Conservation (phyloP, 371 early-diverging fungal species). For the Syncephalastrum monosporum region DNA sequence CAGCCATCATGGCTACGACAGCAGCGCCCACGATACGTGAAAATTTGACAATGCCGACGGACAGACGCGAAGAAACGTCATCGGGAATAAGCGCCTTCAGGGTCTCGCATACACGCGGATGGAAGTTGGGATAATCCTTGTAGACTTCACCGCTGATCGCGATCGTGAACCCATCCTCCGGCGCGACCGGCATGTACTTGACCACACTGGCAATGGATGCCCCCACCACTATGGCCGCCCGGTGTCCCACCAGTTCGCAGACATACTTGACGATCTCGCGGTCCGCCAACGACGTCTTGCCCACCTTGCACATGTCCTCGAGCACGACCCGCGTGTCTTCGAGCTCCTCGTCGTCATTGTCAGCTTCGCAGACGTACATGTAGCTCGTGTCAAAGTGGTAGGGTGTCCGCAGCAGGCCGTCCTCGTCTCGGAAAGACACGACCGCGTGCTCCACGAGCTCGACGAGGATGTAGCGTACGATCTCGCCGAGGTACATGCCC, state of each 20-base stretch:
- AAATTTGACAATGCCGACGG: constrained; percentile 47
- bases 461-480: constrained; percentile 74
- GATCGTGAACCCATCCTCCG: constrained; percentile 30
- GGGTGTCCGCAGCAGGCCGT: constrained; percentile 40
- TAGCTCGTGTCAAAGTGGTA: constrained; percentile 82
- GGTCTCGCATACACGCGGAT: constrained; percentile 43
- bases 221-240: constrained; percentile 42
- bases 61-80: constrained; percentile 36
- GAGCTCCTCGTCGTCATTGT: constrained; percentile 25
- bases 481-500: constrained; percentile 92
- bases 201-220: constrained; percentile 44
- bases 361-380: constrained; percentile 63
- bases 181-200: constrained; percentile 27
- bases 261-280: constrained; percentile 43
- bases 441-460: constrained; percentile 70
- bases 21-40: constrained; percentile 52
- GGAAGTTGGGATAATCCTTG: constrained; percentile 48
- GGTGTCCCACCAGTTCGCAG: constrained; percentile 40
- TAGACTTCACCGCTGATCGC: constrained; percentile 49
- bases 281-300: constrained; percentile 35
- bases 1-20: constrained; percentile 55
- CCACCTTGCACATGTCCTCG: constrained; percentile 44
- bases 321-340: constrained; percentile 44
- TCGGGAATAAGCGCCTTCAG: constrained; percentile 39
- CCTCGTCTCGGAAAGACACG: constrained; percentile 35